Conservation (phyloP, 192 early-diverging fungal species). For the Gaertneriomyces sp. region DNA sequence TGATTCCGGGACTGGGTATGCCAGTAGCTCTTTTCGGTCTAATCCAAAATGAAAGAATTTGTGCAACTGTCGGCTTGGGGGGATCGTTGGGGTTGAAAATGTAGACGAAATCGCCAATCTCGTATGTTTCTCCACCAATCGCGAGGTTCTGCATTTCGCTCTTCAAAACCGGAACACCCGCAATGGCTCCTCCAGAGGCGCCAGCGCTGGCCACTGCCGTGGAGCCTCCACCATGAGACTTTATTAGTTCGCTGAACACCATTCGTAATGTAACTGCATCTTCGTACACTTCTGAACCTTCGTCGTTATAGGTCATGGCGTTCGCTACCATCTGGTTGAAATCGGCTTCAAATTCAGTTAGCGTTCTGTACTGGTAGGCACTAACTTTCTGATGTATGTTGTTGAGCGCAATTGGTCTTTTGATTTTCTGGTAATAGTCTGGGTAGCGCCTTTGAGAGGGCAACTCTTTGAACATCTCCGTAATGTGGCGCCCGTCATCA, state of each 20-base stretch:
- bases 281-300: conserved; percentile 77
- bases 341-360: conserved; percentile 73
- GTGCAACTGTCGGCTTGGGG: conserved; percentile 58
- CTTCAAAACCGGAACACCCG: too few relatives aligned
- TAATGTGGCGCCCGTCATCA: conserved; percentile 10
- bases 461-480: conserved; percentile 39
- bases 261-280: conserved; percentile 54
- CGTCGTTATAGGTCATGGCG: conserved; percentile 82
- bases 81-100: conserved; percentile 54
- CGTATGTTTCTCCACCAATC: not conserved
- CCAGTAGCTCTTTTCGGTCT: conserved; percentile 10
- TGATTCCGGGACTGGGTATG: conserved; percentile 32
- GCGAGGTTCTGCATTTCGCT: too few relatives aligned
- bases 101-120: conserved; percentile 63
- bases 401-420: conserved; percentile 55
- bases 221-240: conserved; percentile 13
- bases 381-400: conserved; percentile 35
- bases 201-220: not conserved
- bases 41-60: conserved; percentile 49
- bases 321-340: conserved; percentile 82
- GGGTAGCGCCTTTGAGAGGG: conserved; percentile 37
- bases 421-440: conserved; percentile 50
- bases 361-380: conserved; percentile 41
- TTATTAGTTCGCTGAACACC: conserved; percentile 16
- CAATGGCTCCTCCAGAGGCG: too few relatives aligned